A percentile compares a stretch with the other conserved stretches of the same genome.
These are phyloP conservation scores for Fusarium sp. DNA, from an alignment of 2,329 filamentous ascomycete genomes.

Conservation along the genomic window DNA sequence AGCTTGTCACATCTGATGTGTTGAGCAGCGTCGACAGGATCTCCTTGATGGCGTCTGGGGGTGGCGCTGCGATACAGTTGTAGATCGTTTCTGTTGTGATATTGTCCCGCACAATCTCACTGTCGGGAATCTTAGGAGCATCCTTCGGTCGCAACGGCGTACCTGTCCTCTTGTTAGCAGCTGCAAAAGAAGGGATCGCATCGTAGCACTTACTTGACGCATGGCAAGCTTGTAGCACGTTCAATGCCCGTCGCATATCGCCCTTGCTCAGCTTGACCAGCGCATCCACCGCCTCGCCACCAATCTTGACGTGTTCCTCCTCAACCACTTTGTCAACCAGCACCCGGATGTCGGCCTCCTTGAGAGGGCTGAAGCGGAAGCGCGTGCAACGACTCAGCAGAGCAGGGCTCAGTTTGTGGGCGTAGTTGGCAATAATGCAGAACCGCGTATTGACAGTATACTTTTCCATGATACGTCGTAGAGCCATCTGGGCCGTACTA, in stretches of 20 bases:
- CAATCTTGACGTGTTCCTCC: slow-evolving; percentile 86
- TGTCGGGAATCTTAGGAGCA: slow-evolving; percentile 65
- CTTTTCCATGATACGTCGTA: slow-evolving; percentile 97
- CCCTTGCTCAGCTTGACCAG: slow-evolving; percentile 89
- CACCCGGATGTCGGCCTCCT: slow-evolving; percentile 82
- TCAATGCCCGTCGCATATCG: slow-evolving; percentile 93
- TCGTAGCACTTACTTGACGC: slow-evolving; percentile 74
- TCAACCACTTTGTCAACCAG: slow-evolving; percentile 89
- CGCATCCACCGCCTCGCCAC: slow-evolving; percentile 78
- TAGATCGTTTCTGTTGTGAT: slow-evolving; percentile 95
- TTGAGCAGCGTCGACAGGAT: slow-evolving; percentile 85
- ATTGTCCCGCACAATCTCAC: slow-evolving; percentile 74
- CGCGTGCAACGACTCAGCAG: slow-evolving; percentile 91
- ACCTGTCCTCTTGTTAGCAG: slow-evolving; percentile 53
- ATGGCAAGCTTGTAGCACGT: slow-evolving; percentile 95
- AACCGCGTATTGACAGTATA: slow-evolving; percentile 98
- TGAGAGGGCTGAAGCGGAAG: slow-evolving; percentile 93
- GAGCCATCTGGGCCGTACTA: slow-evolving; percentile 96
- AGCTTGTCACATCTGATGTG: slow-evolving; percentile 87
- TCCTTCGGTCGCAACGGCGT: slow-evolving; percentile 71
- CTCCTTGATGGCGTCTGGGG: slow-evolving; percentile 83
- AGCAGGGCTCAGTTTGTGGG: slow-evolving; percentile 94
- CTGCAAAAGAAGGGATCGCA: too few species aligned
- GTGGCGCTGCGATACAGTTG: slow-evolving; percentile 94
- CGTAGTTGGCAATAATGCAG: slow-evolving; percentile 98